Percentiles rank a stretch among this genome's conserved stretches.
Conservation (phyloP, 139 green algal genomes). For the Coelastrella sp. region DNA sequence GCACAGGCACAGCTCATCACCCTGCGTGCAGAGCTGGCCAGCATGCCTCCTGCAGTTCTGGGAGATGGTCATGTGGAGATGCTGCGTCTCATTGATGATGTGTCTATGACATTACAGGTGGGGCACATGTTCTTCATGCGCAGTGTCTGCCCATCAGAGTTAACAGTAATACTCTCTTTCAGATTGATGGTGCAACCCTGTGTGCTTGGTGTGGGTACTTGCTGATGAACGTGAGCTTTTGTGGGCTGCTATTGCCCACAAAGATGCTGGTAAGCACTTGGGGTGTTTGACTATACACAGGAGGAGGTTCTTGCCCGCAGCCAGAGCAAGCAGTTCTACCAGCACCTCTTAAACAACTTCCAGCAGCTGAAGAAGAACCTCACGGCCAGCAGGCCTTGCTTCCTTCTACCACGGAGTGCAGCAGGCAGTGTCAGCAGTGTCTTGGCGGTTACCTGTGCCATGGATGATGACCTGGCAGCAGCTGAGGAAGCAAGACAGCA, state of each 20-base stretch:
- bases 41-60: constrained; percentile 33
- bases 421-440: not conserved
- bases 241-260: too few species aligned
- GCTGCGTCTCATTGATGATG: constrained; percentile 45
- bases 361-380: constrained; percentile 35
- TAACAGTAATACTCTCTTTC: too few species aligned
- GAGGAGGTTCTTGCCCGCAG: constrained; percentile 43
- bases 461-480: constrained; percentile 42
- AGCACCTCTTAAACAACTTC: constrained; percentile 35
- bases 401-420: constrained; percentile 26
- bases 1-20: constrained; percentile 29
- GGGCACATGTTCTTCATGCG: not conserved
- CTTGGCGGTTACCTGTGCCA: constrained; percentile 37
- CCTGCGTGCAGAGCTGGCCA: constrained; percentile 22
- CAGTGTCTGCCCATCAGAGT: not conserved
- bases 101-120: constrained; percentile 31
- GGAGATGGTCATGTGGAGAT: constrained; percentile 45
- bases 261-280: too few species aligned
- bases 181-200: not conserved
- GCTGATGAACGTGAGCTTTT: too few species aligned
- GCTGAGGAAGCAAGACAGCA: constrained; percentile 25
- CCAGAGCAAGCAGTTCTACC: constrained; percentile 47
- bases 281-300: too few species aligned
- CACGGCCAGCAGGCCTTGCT: constrained; percentile 27
- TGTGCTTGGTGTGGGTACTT: not conserved